Percentiles rank a stretch among this genome's conserved stretches.
These are phyloP conservation scores for Vanilla planifolia DNA, from an alignment of 106 monocot genomes.

Conservation along the genomic window DNA sequence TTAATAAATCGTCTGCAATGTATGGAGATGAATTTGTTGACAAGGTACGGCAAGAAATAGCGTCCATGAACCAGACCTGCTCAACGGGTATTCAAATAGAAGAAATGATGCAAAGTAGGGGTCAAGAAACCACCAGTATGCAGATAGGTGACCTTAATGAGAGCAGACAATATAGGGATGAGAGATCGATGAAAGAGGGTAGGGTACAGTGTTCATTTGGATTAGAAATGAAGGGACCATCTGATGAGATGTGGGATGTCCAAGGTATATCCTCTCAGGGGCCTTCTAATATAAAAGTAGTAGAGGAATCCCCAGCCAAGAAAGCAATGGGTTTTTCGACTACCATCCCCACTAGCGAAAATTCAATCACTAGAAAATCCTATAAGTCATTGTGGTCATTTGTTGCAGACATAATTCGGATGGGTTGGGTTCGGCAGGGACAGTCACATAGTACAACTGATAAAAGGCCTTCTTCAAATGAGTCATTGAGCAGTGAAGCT, in stretches of 20 bases:
- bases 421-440: conserved; percentile 40
- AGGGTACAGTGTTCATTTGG: conserved; percentile 25
- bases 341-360: conserved; percentile 20
- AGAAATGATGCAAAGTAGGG: neutral
- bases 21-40: conserved; percentile 26
- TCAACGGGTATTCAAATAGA: neutral
- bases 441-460: conserved; percentile 27
- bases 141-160: conserved; percentile 10
- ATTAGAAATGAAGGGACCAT: conserved; percentile 42
- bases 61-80: neutral
- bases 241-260: conserved; percentile 68
- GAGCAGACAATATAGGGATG: conserved; percentile 4
- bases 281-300: conserved; percentile 20
- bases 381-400: conserved; percentile 67
- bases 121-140: conserved; percentile 6
- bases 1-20: conserved; percentile 15
- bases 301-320: conserved; percentile 14
- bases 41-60: conserved; percentile 19
- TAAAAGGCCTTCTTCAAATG: conserved; percentile 59
- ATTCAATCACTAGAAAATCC: conserved; percentile 36
- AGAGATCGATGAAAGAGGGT: conserved; percentile 13
- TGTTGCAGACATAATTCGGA: conserved; percentile 63
- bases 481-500: conserved; percentile 48
- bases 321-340: conserved; percentile 7
- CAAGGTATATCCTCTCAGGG: conserved; percentile 25